Evolutionary conservation across 1,284 basidiomycete genomes (phyloP).

Genomic region (Amylostereum chailletii): DNA sequence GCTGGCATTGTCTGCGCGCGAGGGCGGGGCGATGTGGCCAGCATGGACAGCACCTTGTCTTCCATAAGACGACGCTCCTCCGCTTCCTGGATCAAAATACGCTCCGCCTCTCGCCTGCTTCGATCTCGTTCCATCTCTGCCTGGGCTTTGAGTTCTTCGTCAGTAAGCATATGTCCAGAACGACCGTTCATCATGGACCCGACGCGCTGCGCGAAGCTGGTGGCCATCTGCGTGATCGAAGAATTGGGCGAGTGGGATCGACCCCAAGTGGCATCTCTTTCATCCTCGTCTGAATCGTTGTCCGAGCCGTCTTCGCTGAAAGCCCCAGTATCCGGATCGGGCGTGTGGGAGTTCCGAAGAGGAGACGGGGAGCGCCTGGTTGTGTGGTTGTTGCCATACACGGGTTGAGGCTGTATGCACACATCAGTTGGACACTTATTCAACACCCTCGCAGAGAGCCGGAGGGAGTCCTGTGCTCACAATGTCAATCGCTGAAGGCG

Average conservation of each 20-base stretch:
- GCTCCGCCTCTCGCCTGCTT: constrained; percentile 66
- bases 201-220: constrained; percentile 62
- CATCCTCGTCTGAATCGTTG: constrained; percentile 34
- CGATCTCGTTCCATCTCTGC: constrained; percentile 65
- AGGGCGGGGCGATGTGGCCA: constrained; percentile 35
- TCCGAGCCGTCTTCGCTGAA: constrained; percentile 36
- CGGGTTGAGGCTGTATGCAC: constrained; percentile 24
- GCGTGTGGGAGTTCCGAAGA: constrained; percentile 49
- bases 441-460: too few species aligned
- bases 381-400: constrained; percentile 16
- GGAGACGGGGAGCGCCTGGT: constrained; percentile 53
- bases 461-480: constrained; percentile 14
- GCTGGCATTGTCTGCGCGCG: constrained; percentile 42
- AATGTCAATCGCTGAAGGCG: constrained; percentile 25
- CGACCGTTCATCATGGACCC: constrained; percentile 50
- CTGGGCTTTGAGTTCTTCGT: constrained; percentile 72
- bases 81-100: constrained; percentile 61
- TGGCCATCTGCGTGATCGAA: constrained; percentile 62
- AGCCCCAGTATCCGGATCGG: constrained; percentile 43
- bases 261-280: constrained; percentile 30
- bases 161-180: constrained; percentile 41
- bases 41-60: constrained; percentile 66
- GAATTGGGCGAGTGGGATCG: constrained; percentile 52
- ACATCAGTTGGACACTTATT: too few species aligned
- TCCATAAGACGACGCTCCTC: constrained; percentile 58